Base-by-base conservation (phyloP, 1,284 basidiomycete genomes). In the Pyrrhoderma noxium region DNA sequence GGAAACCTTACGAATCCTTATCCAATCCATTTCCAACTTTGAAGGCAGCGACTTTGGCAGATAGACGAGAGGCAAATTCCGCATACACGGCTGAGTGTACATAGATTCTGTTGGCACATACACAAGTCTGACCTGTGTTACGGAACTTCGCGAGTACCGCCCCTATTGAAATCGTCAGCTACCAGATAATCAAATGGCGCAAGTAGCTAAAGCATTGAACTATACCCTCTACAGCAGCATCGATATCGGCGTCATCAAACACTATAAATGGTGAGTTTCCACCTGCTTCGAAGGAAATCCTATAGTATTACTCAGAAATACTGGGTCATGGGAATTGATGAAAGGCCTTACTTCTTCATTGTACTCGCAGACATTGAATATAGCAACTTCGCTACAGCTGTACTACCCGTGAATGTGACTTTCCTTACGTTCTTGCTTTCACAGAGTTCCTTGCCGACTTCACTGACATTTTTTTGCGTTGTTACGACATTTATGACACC, bases 401-500 rank as follows among this genome's bases (percentile, higher is more conserved):
- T 98, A 16, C 88, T 92, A 3, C 91, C 93, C 1, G 96, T 99
- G 68, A 99, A 99, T 5, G 89, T 88, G 34, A 99, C 79, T 70
- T 98, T 99, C 64, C 78, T 85, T 50, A 95, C 82, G 35, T 66
- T 70, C 56, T 77, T 77, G 65, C 72, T 88, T 64, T 87, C 80
- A 63, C 88, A 89, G 73, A 90, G 76, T 65, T 88, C 85, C 56
- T 84, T 85, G 27, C 90, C 93, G 18, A 95, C 89, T 23, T 84
- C 88, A 22, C 64, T 64, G 42, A 93, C 81, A 61, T 94, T 84
- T 62, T 86, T 88, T 47, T 83, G 76, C 1, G 91, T 92, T 9
- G 93, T 92, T 41, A 99, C 80, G 51, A 97, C 77, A 67, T 99
- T 98, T 67, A 99, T 83, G 41, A 98, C 94, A 47, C 96, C 96